Conservation (phyloP, 306 rosid species). For the Casuarina equisetifolia region DNA sequence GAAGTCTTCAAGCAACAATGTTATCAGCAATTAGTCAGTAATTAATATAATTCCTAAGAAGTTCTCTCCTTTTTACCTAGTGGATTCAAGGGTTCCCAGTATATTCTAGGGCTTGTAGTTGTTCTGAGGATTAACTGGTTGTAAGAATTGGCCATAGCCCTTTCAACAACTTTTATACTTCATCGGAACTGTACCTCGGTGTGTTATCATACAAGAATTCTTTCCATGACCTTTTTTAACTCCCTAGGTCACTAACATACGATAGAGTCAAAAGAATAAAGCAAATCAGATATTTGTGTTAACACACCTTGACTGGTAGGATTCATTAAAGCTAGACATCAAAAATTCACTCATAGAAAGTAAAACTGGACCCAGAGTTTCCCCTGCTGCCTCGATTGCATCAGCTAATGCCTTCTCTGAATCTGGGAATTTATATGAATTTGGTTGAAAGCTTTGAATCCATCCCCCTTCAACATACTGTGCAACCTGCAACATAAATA, state of each 20-base stretch:
- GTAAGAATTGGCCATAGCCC: not conserved
- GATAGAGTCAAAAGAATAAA: constrained; percentile 16
- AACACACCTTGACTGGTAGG: constrained; percentile 91
- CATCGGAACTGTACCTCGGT: not conserved
- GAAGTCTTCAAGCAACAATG: not conserved
- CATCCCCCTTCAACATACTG: constrained; percentile 72
- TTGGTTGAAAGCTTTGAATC: constrained; percentile 65
- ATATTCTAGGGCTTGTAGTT: not conserved
- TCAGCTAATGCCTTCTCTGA: constrained; percentile 66
- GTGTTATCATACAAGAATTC: not conserved
- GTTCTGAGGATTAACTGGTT: not conserved
- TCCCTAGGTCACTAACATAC: not conserved
- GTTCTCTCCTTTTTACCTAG: not conserved
- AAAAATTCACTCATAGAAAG: constrained; percentile 90
- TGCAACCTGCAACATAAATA: constrained; percentile 60
- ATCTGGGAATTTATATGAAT: constrained; percentile 70
- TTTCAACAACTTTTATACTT: not conserved
- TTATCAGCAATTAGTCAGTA: not conserved
- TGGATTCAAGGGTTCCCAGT: not conserved
- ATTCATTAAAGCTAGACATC: constrained; percentile 96
- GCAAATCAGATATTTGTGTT: constrained; percentile 20
- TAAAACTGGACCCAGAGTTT: constrained; percentile 76
- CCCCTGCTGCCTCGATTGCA: constrained; percentile 90
- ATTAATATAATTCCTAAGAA: not conserved
- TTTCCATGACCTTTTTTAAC: constrained; percentile 10